Conservation (phyloP, 495 filamentous ascomycete genomes). For the Filosporella fistucella region DNA sequence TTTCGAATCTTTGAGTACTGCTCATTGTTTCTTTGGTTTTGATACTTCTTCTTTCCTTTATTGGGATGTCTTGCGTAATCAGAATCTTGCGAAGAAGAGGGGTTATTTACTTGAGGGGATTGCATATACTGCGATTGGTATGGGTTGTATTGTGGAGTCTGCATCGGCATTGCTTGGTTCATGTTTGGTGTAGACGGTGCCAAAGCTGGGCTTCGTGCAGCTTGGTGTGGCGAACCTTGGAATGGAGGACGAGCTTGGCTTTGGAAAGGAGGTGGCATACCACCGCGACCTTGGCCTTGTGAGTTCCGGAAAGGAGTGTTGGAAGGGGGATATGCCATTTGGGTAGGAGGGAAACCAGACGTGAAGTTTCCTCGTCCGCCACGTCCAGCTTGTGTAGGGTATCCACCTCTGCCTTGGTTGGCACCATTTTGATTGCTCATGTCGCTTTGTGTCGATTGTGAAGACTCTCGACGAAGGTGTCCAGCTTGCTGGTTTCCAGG, state of each 20-base stretch:
- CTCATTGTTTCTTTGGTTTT: slow-evolving; percentile 32
- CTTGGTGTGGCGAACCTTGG: slow-evolving; percentile 63
- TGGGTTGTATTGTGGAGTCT: slow-evolving; percentile 49
- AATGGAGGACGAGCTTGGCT: slow-evolving; percentile 51
- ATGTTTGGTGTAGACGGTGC: slow-evolving; percentile 70
- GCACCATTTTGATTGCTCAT: slow-evolving; percentile 56
- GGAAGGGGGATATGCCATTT: slow-evolving; percentile 47
- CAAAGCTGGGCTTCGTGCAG: slow-evolving; percentile 68
- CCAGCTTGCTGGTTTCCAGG: slow-evolving; percentile 49
- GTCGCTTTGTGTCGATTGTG: slow-evolving; percentile 74
- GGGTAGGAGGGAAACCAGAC: slow-evolving; percentile 41
- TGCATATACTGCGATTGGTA: slow-evolving; percentile 57
- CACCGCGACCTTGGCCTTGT: slow-evolving; percentile 59
- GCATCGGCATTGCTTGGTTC: slow-evolving; percentile 49
- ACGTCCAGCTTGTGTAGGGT: slow-evolving; percentile 50
- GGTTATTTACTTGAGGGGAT: slow-evolving; percentile 65
- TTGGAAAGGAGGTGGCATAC: slow-evolving; percentile 64
- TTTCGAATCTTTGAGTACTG: slow-evolving; percentile 36
- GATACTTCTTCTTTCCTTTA: slow-evolving; percentile 4
- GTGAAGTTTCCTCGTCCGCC: slow-evolving; percentile 61
- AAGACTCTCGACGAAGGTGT: slow-evolving; percentile 79
- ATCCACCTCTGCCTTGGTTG: slow-evolving; percentile 45
- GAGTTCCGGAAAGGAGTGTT: slow-evolving; percentile 51
- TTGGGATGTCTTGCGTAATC: slow-evolving; percentile 1
- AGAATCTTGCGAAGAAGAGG: slow-evolving; percentile 38